Evolutionary conservation across 352 stramenopile genomes (phyloP).

Genomic region (Globisporangium okanoganense): DNA sequence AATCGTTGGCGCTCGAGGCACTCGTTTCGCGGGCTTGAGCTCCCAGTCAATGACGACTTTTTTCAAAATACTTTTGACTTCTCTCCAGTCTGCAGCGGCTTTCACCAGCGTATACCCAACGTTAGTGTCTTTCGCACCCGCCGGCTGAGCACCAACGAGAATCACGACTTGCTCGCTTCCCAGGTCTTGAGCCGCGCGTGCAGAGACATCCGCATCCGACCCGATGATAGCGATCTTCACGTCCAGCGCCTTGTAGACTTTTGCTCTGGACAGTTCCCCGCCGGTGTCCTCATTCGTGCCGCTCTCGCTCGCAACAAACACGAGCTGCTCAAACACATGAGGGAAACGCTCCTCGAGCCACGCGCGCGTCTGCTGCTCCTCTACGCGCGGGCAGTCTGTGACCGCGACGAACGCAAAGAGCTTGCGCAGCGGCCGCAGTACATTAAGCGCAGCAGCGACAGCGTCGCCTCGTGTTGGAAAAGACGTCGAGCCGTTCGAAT

Average conservation of each 20-base stretch:
- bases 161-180: not conserved
- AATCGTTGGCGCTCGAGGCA: not conserved
- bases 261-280: not conserved
- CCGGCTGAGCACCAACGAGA: not conserved
- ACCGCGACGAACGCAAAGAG: not conserved
- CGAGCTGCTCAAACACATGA: not conserved
- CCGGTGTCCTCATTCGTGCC: not conserved
- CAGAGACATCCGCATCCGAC: not conserved
- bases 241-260: not conserved
- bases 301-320: not conserved
- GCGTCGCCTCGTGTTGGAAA: not conserved
- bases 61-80: not conserved
- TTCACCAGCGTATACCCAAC: not conserved
- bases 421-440: not conserved
- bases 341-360: not conserved
- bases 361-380: not conserved
- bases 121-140: not conserved
- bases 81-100: not conserved
- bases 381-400: not conserved
- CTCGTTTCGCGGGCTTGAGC: not conserved
- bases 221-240: not conserved
- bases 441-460: not conserved
- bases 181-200: no score
- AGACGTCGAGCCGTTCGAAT: not conserved
- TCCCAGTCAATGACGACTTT: not conserved